Conservation (phyloP, 2,329 filamentous ascomycete species). For the Diaporthe sp. region DNA sequence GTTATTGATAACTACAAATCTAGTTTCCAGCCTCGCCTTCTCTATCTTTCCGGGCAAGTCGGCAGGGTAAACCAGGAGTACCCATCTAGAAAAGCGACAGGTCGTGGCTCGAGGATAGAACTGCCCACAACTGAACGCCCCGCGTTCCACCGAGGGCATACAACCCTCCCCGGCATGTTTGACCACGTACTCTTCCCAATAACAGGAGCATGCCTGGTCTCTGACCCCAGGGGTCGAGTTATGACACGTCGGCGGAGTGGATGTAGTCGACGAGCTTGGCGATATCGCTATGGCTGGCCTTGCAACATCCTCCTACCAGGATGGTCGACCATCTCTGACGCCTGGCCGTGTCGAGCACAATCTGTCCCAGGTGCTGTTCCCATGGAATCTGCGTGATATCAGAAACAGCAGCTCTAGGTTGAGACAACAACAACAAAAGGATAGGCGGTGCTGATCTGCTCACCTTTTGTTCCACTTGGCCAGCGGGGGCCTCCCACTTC, state of each 20-base stretch:
- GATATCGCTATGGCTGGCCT: conserved; percentile 49
- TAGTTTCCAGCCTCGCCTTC: neutral
- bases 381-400: conserved; percentile 48
- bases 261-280: conserved; percentile 29
- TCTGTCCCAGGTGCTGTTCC: conserved; percentile 56
- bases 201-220: no score
- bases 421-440: neutral
- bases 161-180: neutral
- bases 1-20: neutral
- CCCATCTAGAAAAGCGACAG: no score
- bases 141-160: no score
- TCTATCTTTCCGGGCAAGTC: no score
- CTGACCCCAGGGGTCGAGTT: neutral
- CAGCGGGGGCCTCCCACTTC: conserved; percentile 63
- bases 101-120: neutral
- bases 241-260: neutral
- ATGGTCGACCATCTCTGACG: conserved; percentile 56
- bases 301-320: conserved; percentile 65
- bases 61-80: neutral
- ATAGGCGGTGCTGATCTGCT: conserved; percentile 26
- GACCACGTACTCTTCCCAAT: neutral
- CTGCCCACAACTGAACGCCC: neutral
- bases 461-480: conserved; percentile 40
- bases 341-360: conserved; percentile 50
- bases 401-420: neutral